Conservation (phyloP, 2,329 filamentous ascomycete species). For the Aureobasidium sp. region DNA sequence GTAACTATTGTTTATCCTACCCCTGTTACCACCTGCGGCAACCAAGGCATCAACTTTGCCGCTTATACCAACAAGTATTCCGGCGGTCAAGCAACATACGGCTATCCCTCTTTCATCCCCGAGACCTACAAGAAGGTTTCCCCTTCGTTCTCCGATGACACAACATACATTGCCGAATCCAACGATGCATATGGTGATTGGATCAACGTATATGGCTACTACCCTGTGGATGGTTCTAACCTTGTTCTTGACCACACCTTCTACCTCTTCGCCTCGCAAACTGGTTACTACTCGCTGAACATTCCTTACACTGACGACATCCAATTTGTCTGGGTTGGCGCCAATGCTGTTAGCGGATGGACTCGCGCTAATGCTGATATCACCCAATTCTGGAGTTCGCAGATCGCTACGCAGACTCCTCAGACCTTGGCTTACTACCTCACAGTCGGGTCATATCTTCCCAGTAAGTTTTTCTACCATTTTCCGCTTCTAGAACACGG, state of each 20-base stretch:
- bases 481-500: background rate
- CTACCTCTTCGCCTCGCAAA: constrained; percentile 14
- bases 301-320: constrained; percentile 15
- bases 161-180: constrained; percentile 13
- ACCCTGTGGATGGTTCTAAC: background rate
- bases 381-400: constrained; percentile 12
- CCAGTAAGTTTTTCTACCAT: background rate
- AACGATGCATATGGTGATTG: background rate
- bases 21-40: background rate
- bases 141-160: background rate
- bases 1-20: constrained; percentile 4
- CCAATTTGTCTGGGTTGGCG: constrained; percentile 14
- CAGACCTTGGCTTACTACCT: constrained; percentile 12
- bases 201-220: background rate
- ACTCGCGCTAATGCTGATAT: constrained; percentile 13
- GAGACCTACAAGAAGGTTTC: constrained; percentile 9
- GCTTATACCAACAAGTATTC: constrained; percentile 10
- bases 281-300: constrained; percentile 15
- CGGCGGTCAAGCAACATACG: constrained; percentile 7
- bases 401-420: constrained; percentile 10
- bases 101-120: constrained; percentile 13
- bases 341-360: constrained; percentile 13
- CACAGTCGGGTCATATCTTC: constrained; percentile 8
- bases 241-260: constrained; percentile 15
- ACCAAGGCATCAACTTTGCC: constrained; percentile 6